Evolutionary conservation across 345 rosid genomes (phyloP).

Genomic region (Citrus unshiu): DNA sequence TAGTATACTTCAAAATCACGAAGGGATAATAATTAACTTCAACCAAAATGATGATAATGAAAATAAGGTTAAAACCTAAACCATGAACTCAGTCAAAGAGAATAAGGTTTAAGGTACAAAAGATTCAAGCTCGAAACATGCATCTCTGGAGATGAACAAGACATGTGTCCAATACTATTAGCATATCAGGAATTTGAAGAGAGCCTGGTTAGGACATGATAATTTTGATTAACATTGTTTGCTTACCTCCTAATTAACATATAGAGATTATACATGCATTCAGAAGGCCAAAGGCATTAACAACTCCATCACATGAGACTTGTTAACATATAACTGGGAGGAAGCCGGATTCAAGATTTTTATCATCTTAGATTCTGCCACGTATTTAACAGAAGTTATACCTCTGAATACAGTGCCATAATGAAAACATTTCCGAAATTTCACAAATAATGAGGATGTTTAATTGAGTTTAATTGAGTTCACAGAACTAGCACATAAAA

Average conservation of each 20-base stretch:
- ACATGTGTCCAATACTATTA: too few relatives aligned
- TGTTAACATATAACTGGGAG: not conserved
- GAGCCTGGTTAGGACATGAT: not conserved
- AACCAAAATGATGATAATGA: not conserved
- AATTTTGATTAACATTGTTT: not conserved
- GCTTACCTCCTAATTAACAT: not conserved
- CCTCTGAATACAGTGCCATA: not conserved
- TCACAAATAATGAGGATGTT: not conserved
- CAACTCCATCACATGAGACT: not conserved
- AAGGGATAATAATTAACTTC: not conserved
- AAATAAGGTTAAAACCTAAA: not conserved
- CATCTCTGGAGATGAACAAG: not conserved
- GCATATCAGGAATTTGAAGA: not conserved
- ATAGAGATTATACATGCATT: not conserved
- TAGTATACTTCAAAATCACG: not conserved
- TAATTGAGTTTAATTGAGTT: not conserved
- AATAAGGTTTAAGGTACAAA: not conserved
- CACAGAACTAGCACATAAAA: not conserved
- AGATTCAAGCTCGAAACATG: not conserved
- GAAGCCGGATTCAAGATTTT: not conserved
- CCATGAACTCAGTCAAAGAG: not conserved
- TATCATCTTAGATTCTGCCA: not conserved
- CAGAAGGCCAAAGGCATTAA: not conserved
- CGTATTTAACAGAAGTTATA: not conserved
- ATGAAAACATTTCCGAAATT: not conserved